A percentile compares a stretch with the other conserved stretches of the same genome.
These are phyloP conservation scores for Carex parvula DNA, from an alignment of 176 grass and related monocot genomes.

Conservation along the genomic window DNA sequence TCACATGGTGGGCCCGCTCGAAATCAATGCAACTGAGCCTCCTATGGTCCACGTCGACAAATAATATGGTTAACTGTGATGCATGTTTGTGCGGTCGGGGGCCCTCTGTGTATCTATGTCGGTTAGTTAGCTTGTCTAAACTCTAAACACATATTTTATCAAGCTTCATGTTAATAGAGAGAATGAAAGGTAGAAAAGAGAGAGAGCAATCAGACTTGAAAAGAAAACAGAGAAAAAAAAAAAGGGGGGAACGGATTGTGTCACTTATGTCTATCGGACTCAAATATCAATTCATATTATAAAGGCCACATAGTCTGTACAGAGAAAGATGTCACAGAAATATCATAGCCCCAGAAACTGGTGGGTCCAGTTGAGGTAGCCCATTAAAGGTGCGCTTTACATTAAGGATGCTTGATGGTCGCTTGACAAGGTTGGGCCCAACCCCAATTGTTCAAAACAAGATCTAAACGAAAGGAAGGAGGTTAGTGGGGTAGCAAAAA, in stretches of 20 bases:
- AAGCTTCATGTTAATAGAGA: no score
- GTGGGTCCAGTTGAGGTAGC: conserved; percentile 6
- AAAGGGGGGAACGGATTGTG: no score
- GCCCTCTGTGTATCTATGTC: neutral
- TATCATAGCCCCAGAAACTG: neutral
- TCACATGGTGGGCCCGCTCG: conserved; percentile 70
- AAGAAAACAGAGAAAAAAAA: no score
- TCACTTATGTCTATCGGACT: no score
- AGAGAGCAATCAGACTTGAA: no score
- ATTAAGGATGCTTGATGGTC: conserved; percentile 29
- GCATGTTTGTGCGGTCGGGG: neutral
- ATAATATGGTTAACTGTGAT: neutral
- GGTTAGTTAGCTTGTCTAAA: neutral
- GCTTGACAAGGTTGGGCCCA: conserved; percentile 2
- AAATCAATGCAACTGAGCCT: conserved; percentile 44
- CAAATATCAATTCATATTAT: neutral
- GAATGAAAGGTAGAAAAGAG: no score
- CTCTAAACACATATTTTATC: neutral
- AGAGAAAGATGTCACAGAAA: neutral
- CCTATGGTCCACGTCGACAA: conserved; percentile 5
- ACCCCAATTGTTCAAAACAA: conserved; percentile 16
- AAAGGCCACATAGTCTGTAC: neutral
- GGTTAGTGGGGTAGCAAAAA: neutral
- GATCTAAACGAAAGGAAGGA: conserved; percentile 14
- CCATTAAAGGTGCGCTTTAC: conserved; percentile 10